Percentiles rank a stretch among this genome's conserved stretches.
Conservation (phyloP, 2,329 filamentous ascomycete species). For the Fusarium keratoplasticum region DNA sequence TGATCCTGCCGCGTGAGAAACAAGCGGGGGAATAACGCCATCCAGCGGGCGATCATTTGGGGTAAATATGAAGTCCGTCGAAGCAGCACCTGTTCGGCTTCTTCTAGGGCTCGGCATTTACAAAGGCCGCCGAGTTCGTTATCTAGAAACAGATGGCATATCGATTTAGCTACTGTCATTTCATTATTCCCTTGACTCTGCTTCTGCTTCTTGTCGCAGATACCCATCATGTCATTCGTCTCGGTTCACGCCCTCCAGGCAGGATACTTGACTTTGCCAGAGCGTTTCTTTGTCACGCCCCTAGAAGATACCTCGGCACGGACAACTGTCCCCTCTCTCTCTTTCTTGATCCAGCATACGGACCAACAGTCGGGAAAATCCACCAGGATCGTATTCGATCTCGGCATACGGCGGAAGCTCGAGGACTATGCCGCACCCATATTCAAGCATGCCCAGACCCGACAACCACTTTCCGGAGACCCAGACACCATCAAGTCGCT, state of each 20-base stretch:
- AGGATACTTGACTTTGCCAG: slow-evolving; percentile 18
- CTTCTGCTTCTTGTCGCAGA: not conserved
- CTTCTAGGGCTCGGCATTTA: not conserved
- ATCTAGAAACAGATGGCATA: not conserved
- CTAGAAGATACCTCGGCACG: not conserved
- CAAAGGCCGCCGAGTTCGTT: not conserved
- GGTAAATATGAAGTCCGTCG: not conserved
- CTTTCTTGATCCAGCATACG: slow-evolving; percentile 17
- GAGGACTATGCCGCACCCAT: slow-evolving; percentile 10
- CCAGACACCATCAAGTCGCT: slow-evolving; percentile 1
- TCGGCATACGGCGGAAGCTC: slow-evolving; percentile 8
- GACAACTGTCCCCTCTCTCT: slow-evolving; percentile 17
- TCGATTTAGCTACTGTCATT: rapidly evolving
- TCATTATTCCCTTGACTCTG: not conserved
- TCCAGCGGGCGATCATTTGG: not conserved
- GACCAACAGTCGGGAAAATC: not conserved
- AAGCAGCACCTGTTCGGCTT: not conserved
- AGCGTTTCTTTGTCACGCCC: slow-evolving; percentile 9
- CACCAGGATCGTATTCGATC: slow-evolving; percentile 16
- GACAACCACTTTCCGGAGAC: slow-evolving; percentile 5
- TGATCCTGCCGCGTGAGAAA: not conserved
- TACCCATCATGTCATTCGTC: not conserved
- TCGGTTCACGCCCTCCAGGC: slow-evolving; percentile 15
- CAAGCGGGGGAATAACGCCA: not conserved
- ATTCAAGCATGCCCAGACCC: slow-evolving; percentile 3